phyloP scores from a whole-genome alignment of 345 rosid species.

The Hypericum androsaemum region DNA sequence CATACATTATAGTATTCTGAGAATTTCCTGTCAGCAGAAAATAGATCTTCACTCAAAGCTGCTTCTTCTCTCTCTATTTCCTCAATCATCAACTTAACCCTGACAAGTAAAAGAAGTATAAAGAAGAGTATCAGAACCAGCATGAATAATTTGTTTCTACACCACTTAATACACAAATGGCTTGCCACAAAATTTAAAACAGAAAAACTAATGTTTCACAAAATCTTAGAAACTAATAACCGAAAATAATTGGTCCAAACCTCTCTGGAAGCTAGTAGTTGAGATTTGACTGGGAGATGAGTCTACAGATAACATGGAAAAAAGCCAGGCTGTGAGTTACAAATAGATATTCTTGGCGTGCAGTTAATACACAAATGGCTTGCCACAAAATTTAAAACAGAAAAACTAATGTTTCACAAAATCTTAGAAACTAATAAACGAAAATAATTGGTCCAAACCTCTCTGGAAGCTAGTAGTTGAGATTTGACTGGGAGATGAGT shows the following conservation, averaged over 20 bases:
- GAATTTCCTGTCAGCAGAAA: slow-evolving; percentile 87
- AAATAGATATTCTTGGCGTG: no score
- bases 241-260: slow-evolving; percentile 27
- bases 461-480: slow-evolving; percentile 82
- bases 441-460: slow-evolving; percentile 40
- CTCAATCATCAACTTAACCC: slow-evolving; percentile 89
- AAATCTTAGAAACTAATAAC: neutral
- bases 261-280: slow-evolving; percentile 87
- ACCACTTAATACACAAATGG: no score
- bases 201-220: no score
- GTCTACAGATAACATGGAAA: no score
- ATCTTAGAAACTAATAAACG: neutral
- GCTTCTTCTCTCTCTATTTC: slow-evolving; percentile 94
- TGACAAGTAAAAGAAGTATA: slow-evolving; percentile 16
- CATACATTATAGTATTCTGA: slow-evolving; percentile 82
- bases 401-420: neutral
- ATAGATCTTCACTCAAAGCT: slow-evolving; percentile 83
- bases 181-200: no score
- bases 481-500: slow-evolving; percentile 49
- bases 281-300: slow-evolving; percentile 58
- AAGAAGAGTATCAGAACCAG: no score
- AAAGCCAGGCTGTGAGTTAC: no score
- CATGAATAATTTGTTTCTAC: no score
- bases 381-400: no score
- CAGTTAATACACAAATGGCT: no score